Evolutionary conservation across 441 rosid species (phyloP).

Genomic region (Biscutella laevigata): DNA sequence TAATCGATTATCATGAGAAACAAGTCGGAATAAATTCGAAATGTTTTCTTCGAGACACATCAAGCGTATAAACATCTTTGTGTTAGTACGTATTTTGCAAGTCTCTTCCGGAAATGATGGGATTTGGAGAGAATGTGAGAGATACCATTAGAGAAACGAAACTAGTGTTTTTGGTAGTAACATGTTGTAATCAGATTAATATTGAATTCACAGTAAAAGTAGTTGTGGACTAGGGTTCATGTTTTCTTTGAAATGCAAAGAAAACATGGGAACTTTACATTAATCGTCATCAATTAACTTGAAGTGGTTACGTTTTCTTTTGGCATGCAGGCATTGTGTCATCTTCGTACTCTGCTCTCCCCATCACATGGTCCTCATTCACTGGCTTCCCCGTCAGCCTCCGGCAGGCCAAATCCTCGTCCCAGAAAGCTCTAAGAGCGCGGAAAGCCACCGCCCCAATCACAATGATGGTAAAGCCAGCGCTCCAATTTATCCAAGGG

Average conservation of each 20-base stretch:
- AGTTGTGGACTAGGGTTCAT: constrained; percentile 13
- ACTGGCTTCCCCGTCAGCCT: constrained; percentile 36
- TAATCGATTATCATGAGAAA: not conserved
- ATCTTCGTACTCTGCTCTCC: constrained; percentile 31
- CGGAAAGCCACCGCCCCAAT: constrained; percentile 20
- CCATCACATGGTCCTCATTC: constrained; percentile 36
- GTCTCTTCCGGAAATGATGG: not conserved
- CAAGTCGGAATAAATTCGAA: not conserved
- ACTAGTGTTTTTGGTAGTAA: not conserved
- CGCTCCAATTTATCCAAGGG: constrained; percentile 81
- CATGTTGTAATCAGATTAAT: not conserved
- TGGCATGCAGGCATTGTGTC: constrained; percentile 37
- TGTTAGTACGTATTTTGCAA: too few relatives aligned
- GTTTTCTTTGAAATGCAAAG: not conserved
- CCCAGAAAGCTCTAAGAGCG: constrained; percentile 19
- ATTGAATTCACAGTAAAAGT: not conserved
- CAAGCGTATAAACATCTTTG: too few relatives aligned
- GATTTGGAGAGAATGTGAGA: not conserved
- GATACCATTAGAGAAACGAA: not conserved
- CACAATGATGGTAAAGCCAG: constrained; percentile 66
- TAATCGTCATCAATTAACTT: not conserved
- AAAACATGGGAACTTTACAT: not conserved
- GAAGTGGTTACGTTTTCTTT: not conserved
- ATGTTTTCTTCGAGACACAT: not conserved
- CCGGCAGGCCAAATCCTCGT: constrained; percentile 16